These are phyloP conservation scores for Graphilbum sp. DNA, from an alignment of 2,329 filamentous ascomycete genomes.

Conservation along the genomic window DNA sequence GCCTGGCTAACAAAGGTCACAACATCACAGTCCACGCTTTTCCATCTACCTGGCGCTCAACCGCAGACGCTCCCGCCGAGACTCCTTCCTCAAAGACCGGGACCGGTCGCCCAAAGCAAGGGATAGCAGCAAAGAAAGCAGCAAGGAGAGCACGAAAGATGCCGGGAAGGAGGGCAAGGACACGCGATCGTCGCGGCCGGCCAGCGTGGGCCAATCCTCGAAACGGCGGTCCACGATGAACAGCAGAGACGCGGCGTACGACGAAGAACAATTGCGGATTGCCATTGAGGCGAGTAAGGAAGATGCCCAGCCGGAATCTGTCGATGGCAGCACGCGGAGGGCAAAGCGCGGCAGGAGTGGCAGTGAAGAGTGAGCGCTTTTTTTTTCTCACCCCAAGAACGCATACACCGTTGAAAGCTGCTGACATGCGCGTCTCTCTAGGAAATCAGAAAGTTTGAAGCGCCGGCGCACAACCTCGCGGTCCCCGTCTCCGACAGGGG, in stretches of 20 bases:
- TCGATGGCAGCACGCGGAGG: constrained; percentile 41
- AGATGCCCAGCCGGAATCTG: constrained; percentile 37
- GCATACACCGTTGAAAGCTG: constrained; percentile 3
- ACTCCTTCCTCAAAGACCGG: constrained; percentile 48
- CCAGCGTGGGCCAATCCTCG: constrained; percentile 36
- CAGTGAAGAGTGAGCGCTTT: constrained; percentile 69
- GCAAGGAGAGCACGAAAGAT: constrained; percentile 2
- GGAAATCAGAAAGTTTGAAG: constrained; percentile 57
- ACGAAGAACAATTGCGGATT: constrained; percentile 81
- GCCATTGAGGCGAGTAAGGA: constrained; percentile 93
- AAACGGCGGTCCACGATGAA: constrained; percentile 96
- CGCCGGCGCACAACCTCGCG: constrained; percentile 70
- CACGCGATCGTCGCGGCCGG: constrained; percentile 25
- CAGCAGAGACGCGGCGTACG: constrained; percentile 84
- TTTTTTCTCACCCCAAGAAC: not conserved
- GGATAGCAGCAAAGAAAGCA: constrained; percentile 31
- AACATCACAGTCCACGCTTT: constrained; percentile 25
- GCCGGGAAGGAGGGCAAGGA: constrained; percentile 4
- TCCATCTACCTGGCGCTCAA: constrained; percentile 48
- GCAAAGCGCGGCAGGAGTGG: constrained; percentile 75
- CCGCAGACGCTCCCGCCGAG: constrained; percentile 41
- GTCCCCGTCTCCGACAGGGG: constrained; percentile 43
- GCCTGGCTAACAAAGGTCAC: not conserved
- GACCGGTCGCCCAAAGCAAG: constrained; percentile 35
- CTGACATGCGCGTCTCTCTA: too few species aligned